phyloP scores from a whole-genome alignment of 1,139 yeast genomes.

The Pneumocystis oryctolagi region DNA sequence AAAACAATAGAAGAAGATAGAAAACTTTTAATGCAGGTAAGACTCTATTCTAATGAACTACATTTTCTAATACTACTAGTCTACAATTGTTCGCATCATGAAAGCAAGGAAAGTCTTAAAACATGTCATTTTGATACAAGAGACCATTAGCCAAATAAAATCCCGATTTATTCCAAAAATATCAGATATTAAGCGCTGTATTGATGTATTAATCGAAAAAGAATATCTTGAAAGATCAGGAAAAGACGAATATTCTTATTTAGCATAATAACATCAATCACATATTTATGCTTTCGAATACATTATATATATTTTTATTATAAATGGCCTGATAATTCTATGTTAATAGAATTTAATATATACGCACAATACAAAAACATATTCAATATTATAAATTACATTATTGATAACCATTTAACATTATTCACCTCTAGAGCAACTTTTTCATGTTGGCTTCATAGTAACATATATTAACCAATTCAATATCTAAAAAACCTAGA shows the following conservation, averaged over 20 bases:
- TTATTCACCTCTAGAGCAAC: too few species aligned
- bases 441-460: too few species aligned
- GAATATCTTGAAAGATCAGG: conserved; percentile 72
- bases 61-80: conserved; percentile 22
- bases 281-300: neutral
- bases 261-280: conserved; percentile 34
- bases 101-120: conserved; percentile 47
- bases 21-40: conserved; percentile 53
- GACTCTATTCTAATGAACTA: neutral
- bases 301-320: neutral
- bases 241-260: conserved; percentile 55
- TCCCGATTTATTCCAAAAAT: conserved; percentile 75
- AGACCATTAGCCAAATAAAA: conserved; percentile 74
- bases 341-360: neutral
- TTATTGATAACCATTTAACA: too few species aligned
- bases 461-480: too few species aligned
- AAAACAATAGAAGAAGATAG: conserved; percentile 80
- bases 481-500: too few species aligned
- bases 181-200: conserved; percentile 72
- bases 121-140: conserved; percentile 71
- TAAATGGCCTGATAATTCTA: neutral
- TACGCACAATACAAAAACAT: neutral
- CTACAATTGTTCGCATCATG: conserved; percentile 87
- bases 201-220: conserved; percentile 71
- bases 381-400: too few species aligned